Conservation (phyloP, 805 yeast species). For the Debaryomyces hansenii region DNA sequence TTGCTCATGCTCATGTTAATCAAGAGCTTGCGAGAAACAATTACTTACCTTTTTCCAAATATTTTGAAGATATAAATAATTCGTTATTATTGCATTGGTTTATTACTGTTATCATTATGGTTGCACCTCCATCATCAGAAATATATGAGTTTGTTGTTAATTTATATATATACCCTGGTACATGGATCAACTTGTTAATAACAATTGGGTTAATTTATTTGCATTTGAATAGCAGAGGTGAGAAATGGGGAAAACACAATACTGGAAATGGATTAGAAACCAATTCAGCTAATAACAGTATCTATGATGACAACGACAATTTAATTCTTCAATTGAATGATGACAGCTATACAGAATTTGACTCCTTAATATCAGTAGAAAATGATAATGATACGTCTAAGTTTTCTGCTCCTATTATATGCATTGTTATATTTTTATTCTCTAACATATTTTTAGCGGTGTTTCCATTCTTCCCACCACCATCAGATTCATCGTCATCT, state of each 20-base stretch:
- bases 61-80: constrained; percentile 44
- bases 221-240: constrained; percentile 38
- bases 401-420: constrained; percentile 29
- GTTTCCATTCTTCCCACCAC: constrained; percentile 59
- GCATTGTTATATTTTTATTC: constrained; percentile 37
- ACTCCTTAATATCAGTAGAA: constrained; percentile 6
- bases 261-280: not conserved
- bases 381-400: constrained; percentile 2
- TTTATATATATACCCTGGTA: constrained; percentile 62
- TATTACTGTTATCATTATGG: constrained; percentile 52
- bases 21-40: constrained; percentile 55
- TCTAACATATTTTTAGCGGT: constrained; percentile 52
- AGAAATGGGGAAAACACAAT: constrained; percentile 40
- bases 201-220: constrained; percentile 55
- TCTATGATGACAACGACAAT: constrained; percentile 2
- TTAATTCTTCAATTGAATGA: constrained; percentile 2
- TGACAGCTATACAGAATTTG: constrained; percentile 9
- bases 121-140: constrained; percentile 62
- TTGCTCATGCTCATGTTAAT: constrained; percentile 59
- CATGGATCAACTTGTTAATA: constrained; percentile 55
- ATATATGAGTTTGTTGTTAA: constrained; percentile 65
- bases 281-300: constrained; percentile 1
- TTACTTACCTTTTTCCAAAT: constrained; percentile 49
- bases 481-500: constrained; percentile 24
- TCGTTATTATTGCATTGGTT: constrained; percentile 57